phyloP scores from a whole-genome alignment of 495 filamentous ascomycete genomes.

The Stereocaulon alpinum region DNA sequence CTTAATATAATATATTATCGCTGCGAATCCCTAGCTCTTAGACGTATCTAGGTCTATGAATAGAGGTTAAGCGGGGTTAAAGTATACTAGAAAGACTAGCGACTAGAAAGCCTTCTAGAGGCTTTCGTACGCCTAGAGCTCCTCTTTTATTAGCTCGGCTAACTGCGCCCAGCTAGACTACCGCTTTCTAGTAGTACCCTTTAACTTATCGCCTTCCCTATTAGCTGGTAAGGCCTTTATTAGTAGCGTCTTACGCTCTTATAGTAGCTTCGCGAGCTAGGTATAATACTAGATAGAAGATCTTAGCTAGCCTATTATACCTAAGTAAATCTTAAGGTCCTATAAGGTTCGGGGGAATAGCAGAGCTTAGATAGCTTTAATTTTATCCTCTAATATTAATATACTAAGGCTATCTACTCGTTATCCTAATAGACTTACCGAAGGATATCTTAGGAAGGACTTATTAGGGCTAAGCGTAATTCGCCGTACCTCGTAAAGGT shows the following conservation, averaged over 20 bases:
- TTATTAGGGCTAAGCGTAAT: not conserved
- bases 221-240: not conserved
- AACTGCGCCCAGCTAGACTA: not conserved
- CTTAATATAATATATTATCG: conserved; percentile 2
- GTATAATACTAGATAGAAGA: not conserved
- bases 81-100: too few species aligned
- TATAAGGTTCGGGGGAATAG: not conserved
- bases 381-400: not conserved
- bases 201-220: not conserved
- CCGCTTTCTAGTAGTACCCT: not conserved
- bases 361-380: not conserved
- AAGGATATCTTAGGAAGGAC: not conserved
- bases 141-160: not conserved
- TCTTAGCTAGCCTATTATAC: not conserved
- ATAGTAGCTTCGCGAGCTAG: not conserved
- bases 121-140: not conserved
- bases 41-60: conserved; percentile 3
- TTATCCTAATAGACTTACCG: not conserved
- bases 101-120: too few species aligned
- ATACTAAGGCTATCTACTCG: not conserved
- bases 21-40: not conserved
- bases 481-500: not conserved
- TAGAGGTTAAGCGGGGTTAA: not conserved
- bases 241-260: not conserved
- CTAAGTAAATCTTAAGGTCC: not conserved